Base-by-base conservation (phyloP, 352 stramenopile species). In the Lagenidium giganteum region DNA sequence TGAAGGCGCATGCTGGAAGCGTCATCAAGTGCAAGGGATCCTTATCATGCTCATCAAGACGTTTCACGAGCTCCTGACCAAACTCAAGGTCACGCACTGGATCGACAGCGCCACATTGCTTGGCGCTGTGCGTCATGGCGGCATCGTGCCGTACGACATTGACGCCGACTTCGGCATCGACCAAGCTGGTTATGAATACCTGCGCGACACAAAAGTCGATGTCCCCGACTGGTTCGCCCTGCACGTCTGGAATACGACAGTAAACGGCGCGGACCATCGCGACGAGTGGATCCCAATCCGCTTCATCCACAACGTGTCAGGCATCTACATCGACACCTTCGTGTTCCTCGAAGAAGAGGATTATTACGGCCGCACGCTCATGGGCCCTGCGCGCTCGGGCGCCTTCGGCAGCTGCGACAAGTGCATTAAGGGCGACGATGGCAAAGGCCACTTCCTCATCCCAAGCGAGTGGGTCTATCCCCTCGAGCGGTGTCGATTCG, bases 31-130 rank as follows among this genome's bases (percentile, higher is more conserved):
- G n/a, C n/a, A n/a, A n/a, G n/a, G n/a, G n/a, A n/a, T n/a, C n/a
- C n/a, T n/a, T n/a, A n/a, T n/a, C n/a, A n/a, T n/a, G n/a, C n/a
- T n/a, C n/a, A n/a, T n/a, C n/a, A n/a, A n/a, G n/a, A n/a, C n/a
- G n/a, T n/a, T n/a, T n/a, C n/a, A n/a, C n/a, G n/a, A n/a, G n/a
- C n/a, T n/a, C n/a, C n/a, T n/a, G n/a, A n/a, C n/a, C n/a, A n/a
- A n/a, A n/a, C n/a, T n/a, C 39, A 51, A 51, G 27, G 30, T 68
- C 25, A 56, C 50, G 37, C 54, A 65, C 28, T 71, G 59, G 35
- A 31, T 71, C n/a, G 61, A 71, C 23, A 64, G 50, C 20, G 61
- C 57, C 25, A 59, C 61, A n/a, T 44, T 71, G 22, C 50, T 71
- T 4, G 61, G 61, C 21, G 25, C 57, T 16, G 53, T 53, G 23